Evolutionary conservation across 2,329 filamentous ascomycete genomes (phyloP).

Genomic region (Taxawa tesnikishii): DNA sequence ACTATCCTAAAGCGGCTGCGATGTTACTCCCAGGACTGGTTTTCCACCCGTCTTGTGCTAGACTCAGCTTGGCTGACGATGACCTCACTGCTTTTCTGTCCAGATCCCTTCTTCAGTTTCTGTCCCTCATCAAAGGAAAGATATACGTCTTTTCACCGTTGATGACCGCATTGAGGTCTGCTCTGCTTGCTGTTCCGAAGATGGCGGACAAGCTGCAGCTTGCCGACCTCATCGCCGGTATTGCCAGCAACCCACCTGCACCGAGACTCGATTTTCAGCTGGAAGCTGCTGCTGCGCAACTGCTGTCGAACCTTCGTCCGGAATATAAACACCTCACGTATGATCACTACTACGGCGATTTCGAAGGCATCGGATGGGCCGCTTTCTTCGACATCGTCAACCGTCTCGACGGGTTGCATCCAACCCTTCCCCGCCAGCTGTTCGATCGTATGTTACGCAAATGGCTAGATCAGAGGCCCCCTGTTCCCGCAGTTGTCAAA

Average conservation of each 20-base stretch:
- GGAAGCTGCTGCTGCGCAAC: slow-evolving; percentile 25
- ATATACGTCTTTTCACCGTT: slow-evolving; percentile 19
- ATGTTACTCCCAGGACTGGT: slow-evolving; percentile 24
- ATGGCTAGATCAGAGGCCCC: slow-evolving; percentile 30
- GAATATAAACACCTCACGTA: slow-evolving; percentile 20
- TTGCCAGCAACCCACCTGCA: slow-evolving; percentile 27
- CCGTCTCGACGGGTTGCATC: slow-evolving; percentile 20
- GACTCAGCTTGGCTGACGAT: slow-evolving; percentile 9
- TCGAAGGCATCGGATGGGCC: slow-evolving; percentile 31
- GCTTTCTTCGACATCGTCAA: slow-evolving; percentile 32
- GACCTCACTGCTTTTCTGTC: slow-evolving; percentile 2
- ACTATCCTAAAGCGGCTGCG: slow-evolving; percentile 29
- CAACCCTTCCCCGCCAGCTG: slow-evolving; percentile 14
- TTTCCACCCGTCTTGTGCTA: slow-evolving; percentile 21
- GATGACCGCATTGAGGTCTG: slow-evolving; percentile 12
- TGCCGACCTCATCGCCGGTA: slow-evolving; percentile 25
- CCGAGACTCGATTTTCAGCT: slow-evolving; percentile 32
- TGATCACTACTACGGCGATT: slow-evolving; percentile 30
- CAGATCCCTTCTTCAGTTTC: slow-evolving; percentile 6
- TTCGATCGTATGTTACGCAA: slow-evolving; percentile 25
- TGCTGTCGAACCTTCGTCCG: slow-evolving; percentile 18
- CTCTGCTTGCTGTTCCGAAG: slow-evolving; percentile 13
- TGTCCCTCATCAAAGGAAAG: slow-evolving; percentile 13
- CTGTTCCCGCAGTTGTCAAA: slow-evolving; percentile 30
- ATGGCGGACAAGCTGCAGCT: slow-evolving; percentile 21